phyloP scores from a whole-genome alignment of 345 rosid genomes.

The Dovyalis caffra region DNA sequence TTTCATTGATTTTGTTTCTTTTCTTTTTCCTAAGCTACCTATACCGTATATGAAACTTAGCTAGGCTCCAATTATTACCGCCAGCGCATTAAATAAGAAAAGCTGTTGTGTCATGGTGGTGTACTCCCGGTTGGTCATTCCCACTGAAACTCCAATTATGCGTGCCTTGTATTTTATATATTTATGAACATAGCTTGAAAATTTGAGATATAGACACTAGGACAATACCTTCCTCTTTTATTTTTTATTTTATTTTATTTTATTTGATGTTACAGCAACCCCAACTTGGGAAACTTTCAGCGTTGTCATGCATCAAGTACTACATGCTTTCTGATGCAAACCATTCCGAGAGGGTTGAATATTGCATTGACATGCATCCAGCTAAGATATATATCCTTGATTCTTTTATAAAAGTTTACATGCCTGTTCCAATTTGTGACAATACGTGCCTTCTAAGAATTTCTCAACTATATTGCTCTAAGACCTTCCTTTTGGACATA shows the following conservation, averaged over 20 bases:
- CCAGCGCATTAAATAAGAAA: neutral
- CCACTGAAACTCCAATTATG: slow-evolving; percentile 22
- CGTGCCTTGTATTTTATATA: no score
- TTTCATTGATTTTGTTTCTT: slow-evolving; percentile 4
- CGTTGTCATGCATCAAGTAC: no score
- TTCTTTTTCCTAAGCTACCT: neutral
- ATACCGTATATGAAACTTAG: no score
- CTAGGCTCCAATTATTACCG: slow-evolving; percentile 29
- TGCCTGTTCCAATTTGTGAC: neutral
- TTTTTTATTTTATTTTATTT: no score
- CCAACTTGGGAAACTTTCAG: neutral
- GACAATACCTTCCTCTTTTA: no score
- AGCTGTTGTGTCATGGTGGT: neutral
- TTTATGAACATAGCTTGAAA: no score
- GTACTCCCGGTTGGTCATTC: slow-evolving; percentile 25
- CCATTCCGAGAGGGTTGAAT: neutral
- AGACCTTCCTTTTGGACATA: neutral
- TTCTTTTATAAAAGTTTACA: neutral
- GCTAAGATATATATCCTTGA: neutral
- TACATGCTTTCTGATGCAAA: no score
- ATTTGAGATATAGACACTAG: no score
- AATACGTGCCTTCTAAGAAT: slow-evolving; percentile 15
- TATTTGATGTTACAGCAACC: neutral
- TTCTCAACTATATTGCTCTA: neutral
- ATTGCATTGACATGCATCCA: neutral